These are phyloP conservation scores for Xylaria sp. DNA, from an alignment of 2,329 filamentous ascomycete species.

Conservation along the genomic window DNA sequence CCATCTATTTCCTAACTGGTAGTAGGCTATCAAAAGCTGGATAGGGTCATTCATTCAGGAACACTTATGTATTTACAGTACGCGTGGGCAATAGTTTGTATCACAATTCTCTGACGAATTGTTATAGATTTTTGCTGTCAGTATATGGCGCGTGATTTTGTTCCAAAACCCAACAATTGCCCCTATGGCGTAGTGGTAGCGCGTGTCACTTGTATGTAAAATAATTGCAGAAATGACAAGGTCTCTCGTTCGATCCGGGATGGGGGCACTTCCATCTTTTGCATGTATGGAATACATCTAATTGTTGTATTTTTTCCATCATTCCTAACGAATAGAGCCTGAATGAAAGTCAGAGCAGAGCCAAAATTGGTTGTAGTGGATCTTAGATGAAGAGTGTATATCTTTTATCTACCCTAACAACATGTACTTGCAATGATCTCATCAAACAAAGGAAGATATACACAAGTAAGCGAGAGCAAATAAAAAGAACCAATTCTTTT, in stretches of 20 bases:
- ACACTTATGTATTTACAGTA: not conserved
- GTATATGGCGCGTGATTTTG: not conserved
- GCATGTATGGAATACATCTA: too few species aligned
- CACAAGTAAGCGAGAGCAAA: too few species aligned
- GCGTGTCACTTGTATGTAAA: slow-evolving; percentile 42
- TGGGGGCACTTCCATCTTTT: slow-evolving; percentile 35
- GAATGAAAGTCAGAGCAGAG: too few species aligned
- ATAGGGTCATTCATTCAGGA: not conserved
- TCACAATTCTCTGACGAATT: not conserved
- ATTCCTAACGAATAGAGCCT: too few species aligned
- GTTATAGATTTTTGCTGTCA: too few species aligned
- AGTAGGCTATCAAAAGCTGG: not conserved
- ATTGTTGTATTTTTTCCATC: too few species aligned
- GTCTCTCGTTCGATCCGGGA: slow-evolving; percentile 42
- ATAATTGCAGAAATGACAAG: slow-evolving; percentile 34
- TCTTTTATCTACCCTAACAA: too few species aligned
- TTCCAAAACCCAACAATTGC: slow-evolving; percentile 2
- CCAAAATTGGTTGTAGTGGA: too few species aligned
- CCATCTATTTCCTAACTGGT: not conserved
- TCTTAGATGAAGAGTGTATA: too few species aligned
- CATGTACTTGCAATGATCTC: too few species aligned
- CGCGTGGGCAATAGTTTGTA: not conserved
- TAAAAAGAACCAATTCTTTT: too few species aligned
- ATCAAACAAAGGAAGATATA: too few species aligned
- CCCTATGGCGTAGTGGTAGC: slow-evolving; percentile 42